Evolutionary conservation across 495 filamentous ascomycete species (phyloP).

Genomic region (Terfezia claveryi): DNA sequence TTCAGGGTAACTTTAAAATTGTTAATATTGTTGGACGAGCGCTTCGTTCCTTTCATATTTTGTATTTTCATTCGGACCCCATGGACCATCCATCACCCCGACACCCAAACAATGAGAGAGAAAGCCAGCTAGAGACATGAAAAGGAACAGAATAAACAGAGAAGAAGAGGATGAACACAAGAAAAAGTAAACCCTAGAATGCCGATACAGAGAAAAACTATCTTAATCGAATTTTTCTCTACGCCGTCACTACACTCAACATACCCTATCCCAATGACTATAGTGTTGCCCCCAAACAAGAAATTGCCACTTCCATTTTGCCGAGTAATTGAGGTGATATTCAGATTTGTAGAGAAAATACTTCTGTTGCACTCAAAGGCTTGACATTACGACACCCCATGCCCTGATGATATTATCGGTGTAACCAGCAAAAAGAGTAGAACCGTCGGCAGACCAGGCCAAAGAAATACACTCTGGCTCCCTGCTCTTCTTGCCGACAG

Average conservation of each 20-base stretch:
- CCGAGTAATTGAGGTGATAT: background rate
- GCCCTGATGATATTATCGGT: conserved; percentile 99
- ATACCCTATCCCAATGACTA: background rate
- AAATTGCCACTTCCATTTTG: background rate
- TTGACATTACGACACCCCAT: conserved; percentile 79
- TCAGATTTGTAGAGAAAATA: background rate
- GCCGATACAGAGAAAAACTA: background rate
- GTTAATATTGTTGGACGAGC: too few relatives aligned
- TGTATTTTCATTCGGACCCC: too few relatives aligned
- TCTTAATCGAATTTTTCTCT: too few relatives aligned
- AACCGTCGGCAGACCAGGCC: conserved; percentile 93
- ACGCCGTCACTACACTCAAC: background rate
- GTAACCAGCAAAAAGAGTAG: conserved; percentile 98
- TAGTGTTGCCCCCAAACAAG: background rate
- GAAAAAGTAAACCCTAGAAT: background rate
- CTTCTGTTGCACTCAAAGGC: conserved; percentile 24
- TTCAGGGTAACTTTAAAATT: too few relatives aligned
- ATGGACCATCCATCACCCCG: background rate
- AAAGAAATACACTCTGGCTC: conserved; percentile 95
- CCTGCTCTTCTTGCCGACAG: conserved; percentile 94
- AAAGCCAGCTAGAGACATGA: background rate
- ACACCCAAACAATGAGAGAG: background rate
- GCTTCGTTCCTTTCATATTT: too few relatives aligned
- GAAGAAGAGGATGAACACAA: background rate
- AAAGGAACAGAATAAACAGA: background rate